Percentiles rank a stretch among this genome's conserved stretches.
phyloP scores from a whole-genome alignment of 2,329 filamentous ascomycete genomes.

The Lasiodiplodia citricola region DNA sequence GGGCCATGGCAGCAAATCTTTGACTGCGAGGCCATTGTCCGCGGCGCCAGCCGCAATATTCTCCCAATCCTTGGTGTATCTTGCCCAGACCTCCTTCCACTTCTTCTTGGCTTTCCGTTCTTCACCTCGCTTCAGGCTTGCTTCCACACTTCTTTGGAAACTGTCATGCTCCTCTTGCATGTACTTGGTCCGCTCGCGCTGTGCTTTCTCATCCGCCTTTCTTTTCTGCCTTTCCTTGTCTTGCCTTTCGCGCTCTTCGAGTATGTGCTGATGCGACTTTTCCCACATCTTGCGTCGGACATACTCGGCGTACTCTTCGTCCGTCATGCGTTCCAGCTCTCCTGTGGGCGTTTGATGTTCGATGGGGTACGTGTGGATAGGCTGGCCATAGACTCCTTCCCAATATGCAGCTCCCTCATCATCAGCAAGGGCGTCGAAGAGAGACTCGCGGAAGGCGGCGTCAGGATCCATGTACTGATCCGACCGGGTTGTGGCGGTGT shows the following conservation, averaged over 20 bases:
- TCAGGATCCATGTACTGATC: conserved; percentile 64
- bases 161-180: conserved; percentile 50
- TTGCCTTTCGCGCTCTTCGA: conserved; percentile 73
- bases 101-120: conserved; percentile 64
- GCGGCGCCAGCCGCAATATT: conserved; percentile 43
- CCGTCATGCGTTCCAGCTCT: conserved; percentile 80
- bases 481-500: conserved; percentile 31
- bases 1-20: conserved; percentile 70
- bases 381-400: conserved; percentile 96
- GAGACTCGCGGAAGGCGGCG: conserved; percentile 84
- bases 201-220: conserved; percentile 50
- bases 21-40: conserved; percentile 28
- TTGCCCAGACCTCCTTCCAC: conserved; percentile 67
- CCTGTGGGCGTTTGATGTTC: conserved; percentile 59
- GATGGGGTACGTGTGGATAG: conserved; percentile 78
- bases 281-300: conserved; percentile 95
- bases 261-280: conserved; percentile 81
- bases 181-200: conserved; percentile 35
- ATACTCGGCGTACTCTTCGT: conserved; percentile 88
- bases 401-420: conserved; percentile 96
- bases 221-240: conserved; percentile 57
- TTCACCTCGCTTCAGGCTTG: conserved; percentile 70
- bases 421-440: conserved; percentile 96
- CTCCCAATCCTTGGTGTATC: conserved; percentile 70
- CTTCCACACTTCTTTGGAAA: conserved; percentile 70